Conservation (phyloP, 305 asterid species). For the Plantago coronopus region DNA sequence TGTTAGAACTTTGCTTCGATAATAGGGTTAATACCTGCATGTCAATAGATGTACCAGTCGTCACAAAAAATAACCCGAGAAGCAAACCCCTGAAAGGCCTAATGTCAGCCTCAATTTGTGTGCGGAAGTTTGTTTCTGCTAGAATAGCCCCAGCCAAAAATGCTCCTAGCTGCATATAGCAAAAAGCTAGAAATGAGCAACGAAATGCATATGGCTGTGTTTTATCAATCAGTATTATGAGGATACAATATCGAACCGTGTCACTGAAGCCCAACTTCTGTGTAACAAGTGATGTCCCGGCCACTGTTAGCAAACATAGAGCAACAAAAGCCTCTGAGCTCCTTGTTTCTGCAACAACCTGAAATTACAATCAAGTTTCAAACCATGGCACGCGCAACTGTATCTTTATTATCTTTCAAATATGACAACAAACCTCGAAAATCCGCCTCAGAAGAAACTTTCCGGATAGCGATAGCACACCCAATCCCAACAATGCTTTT, state of each 20-base stretch:
- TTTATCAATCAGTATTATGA: conserved; percentile 16
- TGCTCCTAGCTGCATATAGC: conserved; percentile 82
- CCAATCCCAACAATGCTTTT: conserved; percentile 86
- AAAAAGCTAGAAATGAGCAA: conserved; percentile 19
- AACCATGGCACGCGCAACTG: conserved; percentile 10
- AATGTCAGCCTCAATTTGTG: conserved; percentile 98
- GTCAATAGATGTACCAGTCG: conserved; percentile 95
- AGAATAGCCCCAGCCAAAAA: conserved; percentile 92
- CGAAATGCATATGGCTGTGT: conserved; percentile 18
- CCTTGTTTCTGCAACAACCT: conserved; percentile 97
- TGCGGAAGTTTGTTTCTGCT: conserved; percentile 96
- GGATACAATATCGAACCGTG: conserved; percentile 64
- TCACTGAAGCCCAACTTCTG: conserved; percentile 97
- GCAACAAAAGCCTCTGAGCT: conserved; percentile 98
- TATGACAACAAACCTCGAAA: conserved; percentile 64
- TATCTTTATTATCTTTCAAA: conserved; percentile 18
- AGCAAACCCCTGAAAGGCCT: conserved; percentile 97
- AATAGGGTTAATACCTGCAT: conserved; percentile 69
- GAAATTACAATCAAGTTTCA: conserved; percentile 32
- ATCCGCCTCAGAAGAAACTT: conserved; percentile 77
- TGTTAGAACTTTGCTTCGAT: neutral
- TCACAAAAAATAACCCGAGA: conserved; percentile 92
- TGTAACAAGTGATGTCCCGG: conserved; percentile 92
- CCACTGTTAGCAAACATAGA: conserved; percentile 91
- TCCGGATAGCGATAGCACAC: conserved; percentile 92